phyloP scores from a whole-genome alignment of 2,329 filamentous ascomycete genomes.

The Alternaria triticina region DNA sequence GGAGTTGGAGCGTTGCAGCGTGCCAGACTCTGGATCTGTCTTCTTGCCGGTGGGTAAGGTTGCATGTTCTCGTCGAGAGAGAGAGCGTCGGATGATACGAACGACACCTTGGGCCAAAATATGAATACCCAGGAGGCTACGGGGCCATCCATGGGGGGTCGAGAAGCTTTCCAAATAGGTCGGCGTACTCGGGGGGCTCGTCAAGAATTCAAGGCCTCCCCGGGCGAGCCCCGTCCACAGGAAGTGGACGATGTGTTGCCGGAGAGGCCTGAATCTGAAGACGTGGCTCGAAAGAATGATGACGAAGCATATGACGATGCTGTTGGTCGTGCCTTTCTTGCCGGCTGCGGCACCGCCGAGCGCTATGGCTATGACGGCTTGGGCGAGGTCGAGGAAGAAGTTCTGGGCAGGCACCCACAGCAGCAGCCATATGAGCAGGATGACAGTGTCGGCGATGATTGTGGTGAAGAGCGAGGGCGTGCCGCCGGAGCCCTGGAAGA shows the following conservation, averaged over 20 bases:
- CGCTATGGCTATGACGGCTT: constrained; percentile 91
- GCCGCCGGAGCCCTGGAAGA: constrained; percentile 85
- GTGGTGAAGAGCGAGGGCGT: constrained; percentile 87
- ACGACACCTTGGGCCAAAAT: constrained; percentile 77
- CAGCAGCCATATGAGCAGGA: constrained; percentile 84
- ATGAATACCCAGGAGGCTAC: constrained; percentile 74
- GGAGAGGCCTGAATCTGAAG: constrained; percentile 60
- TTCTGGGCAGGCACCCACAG: constrained; percentile 87
- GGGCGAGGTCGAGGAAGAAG: constrained; percentile 86
- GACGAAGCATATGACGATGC: constrained; percentile 72
- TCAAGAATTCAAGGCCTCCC: constrained; percentile 49
- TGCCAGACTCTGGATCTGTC: constrained; percentile 67
- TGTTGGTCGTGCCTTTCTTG: constrained; percentile 71
- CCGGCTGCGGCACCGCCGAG: constrained; percentile 80
- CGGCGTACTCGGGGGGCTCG: constrained; percentile 46
- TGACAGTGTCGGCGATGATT: constrained; percentile 80
- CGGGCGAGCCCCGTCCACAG: constrained; percentile 49
- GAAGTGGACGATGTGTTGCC: constrained; percentile 50
- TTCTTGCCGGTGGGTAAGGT: constrained; percentile 48
- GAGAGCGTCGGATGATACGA: constrained; percentile 66
- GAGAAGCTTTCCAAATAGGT: constrained; percentile 45
- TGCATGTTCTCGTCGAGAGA: constrained; percentile 46
- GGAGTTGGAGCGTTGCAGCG: constrained; percentile 43
- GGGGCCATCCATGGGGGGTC: constrained; percentile 67
- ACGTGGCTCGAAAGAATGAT: constrained; percentile 65